Conservation (phyloP, 2,329 filamentous ascomycete genomes). For the Pyrenophora teres region DNA sequence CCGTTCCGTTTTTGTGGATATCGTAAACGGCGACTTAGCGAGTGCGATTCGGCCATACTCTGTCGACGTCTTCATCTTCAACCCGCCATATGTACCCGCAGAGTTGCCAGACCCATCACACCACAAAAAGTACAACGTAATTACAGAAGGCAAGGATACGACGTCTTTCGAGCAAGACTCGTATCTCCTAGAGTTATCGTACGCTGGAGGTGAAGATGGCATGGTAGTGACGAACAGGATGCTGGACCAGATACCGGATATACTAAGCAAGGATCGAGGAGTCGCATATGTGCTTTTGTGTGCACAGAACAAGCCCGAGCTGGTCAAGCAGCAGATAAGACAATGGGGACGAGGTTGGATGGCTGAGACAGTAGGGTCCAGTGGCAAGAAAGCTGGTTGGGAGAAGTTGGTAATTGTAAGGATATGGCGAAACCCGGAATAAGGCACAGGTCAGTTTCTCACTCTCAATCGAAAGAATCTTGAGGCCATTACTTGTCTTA, state of each 20-base stretch:
- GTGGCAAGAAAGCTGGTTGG: constrained; percentile 89
- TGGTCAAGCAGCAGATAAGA: constrained; percentile 68
- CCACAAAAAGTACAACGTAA: constrained; percentile 39
- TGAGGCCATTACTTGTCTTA: neutral
- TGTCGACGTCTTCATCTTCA: constrained; percentile 90
- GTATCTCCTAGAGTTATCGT: constrained; percentile 80
- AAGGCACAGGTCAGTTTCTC: neutral
- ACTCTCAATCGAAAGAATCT: neutral
- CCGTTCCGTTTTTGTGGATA: constrained; percentile 62
- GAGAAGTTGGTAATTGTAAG: constrained; percentile 89
- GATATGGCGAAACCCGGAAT: constrained; percentile 66
- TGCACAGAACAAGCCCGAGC: constrained; percentile 82
- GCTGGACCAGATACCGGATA: constrained; percentile 67
- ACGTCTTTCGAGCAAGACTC: constrained; percentile 75
- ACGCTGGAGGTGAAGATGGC: constrained; percentile 85
- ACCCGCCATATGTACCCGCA: constrained; percentile 95
- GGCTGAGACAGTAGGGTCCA: constrained; percentile 77
- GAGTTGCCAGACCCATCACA: constrained; percentile 65
- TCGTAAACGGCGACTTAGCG: constrained; percentile 72
- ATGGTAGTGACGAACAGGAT: constrained; percentile 92
- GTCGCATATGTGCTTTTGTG: constrained; percentile 91
- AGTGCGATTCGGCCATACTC: constrained; percentile 61
- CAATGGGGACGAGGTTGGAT: constrained; percentile 68
- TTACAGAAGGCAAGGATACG: constrained; percentile 27
- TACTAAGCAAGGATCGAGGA: constrained; percentile 67